Evolutionary conservation across 305 asterid genomes (phyloP), one percentile per base, ranked within the genome.

Genomic region (Plantago coronopus): DNA sequence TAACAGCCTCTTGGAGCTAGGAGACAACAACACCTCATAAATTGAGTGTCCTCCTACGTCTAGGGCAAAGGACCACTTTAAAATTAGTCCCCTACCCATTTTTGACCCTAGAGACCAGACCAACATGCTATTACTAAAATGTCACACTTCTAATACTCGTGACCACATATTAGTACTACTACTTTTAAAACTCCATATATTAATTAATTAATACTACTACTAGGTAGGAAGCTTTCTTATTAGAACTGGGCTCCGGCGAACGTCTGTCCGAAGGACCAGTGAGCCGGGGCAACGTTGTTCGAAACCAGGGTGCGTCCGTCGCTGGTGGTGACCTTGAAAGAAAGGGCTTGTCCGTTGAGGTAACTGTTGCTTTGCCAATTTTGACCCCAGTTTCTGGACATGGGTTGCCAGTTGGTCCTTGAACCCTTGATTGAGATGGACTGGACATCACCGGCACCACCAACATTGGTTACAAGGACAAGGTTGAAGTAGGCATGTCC

Each of bases 351-450:
- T 10, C 94, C 94, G 48, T 85, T 76, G 61, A 87, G 88, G 27
- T 87, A 45, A 1, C 62, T 34, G 63, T 87, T 87, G 85, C 85
- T 87, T 18, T 87, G 95, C 95, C 95, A 87, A 23, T 87, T 87
- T 15, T 84, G 93, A 0, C 95, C 95, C 95, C 95, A 87, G 69
- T 87, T 87, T 60, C 95, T 80, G 2, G 93, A 81, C 93, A 87
- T 79, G 2, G 81, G 62, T 61, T 82, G 88, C 95, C 95, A 87
- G 8, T 74, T 72, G 0, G 88, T 79, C 34, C 88, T 72, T 15
- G 94, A 80, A 1, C 95, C 95, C 27, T 82, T 87, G 70, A 87
- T 67, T 23, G 87, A 67, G 9, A 84, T 88, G 5, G 89, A 49
- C 53, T 76, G 91, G 0, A 82, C 94, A 59, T 87, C 95, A 0